These are phyloP conservation scores for Penicillium atrosanguineum DNA, from an alignment of 495 filamentous ascomycete genomes.

Conservation along the genomic window DNA sequence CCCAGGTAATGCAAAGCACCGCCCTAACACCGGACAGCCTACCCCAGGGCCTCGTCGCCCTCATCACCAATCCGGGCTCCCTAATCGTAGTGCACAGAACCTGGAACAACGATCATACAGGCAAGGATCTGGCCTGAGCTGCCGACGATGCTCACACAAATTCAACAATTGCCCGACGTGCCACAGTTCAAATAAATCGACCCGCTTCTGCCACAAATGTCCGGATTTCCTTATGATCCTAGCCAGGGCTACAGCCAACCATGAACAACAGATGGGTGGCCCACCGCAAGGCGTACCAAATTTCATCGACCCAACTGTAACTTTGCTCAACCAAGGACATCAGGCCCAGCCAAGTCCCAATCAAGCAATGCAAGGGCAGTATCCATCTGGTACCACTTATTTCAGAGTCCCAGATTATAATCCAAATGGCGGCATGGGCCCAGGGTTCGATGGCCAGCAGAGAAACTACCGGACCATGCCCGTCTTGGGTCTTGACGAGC, in stretches of 20 bases:
- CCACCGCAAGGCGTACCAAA: too few species aligned
- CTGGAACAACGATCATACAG: background rate
- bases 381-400: background rate
- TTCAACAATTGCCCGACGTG: background rate
- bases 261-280: background rate
- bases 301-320: too few species aligned
- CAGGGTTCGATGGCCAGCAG: background rate
- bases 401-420: background rate
- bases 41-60: background rate
- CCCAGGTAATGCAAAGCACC: background rate
- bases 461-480: background rate
- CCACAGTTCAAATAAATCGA: background rate
- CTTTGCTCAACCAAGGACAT: background rate
- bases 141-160: background rate
- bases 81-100: background rate
- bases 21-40: background rate
- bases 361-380: background rate
- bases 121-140: background rate
- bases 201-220: background rate
- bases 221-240: background rate
- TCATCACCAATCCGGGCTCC: background rate
- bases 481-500: background rate
- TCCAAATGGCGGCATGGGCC: background rate
- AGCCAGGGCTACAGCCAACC: too few species aligned
- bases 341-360: background rate